Evolutionary conservation across 192 early-diverging fungal genomes (phyloP).

Genomic region (Backusella westeae): DNA sequence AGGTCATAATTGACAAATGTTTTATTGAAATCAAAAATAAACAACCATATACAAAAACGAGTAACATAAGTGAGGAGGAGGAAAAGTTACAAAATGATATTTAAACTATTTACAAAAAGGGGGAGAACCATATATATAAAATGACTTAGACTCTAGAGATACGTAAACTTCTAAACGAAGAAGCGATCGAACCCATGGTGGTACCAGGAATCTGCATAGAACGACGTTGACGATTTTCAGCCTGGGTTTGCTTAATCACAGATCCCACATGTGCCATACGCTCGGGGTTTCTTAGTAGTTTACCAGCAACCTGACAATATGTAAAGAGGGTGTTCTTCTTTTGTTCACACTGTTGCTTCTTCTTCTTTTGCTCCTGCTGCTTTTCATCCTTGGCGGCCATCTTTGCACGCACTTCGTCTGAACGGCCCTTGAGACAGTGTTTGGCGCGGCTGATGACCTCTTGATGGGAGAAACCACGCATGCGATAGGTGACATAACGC

Average conservation of each 20-base stretch:
- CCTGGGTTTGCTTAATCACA: neutral
- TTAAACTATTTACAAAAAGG: neutral
- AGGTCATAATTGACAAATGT: neutral
- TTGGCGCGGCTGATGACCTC: neutral
- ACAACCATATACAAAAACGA: neutral
- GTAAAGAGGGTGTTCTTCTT: neutral
- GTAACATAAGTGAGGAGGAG: neutral
- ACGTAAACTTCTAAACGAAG: neutral
- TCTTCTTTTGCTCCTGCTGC: neutral
- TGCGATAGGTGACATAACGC: neutral
- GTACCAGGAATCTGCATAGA: neutral
- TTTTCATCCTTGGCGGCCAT: neutral
- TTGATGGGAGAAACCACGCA: conserved; percentile 15
- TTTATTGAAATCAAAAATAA: neutral
- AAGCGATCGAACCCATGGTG: neutral
- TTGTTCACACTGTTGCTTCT: neutral
- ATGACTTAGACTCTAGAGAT: neutral
- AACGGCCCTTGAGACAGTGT: neutral
- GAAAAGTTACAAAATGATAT: neutral
- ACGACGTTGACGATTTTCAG: neutral
- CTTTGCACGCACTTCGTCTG: neutral
- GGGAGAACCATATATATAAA: neutral
- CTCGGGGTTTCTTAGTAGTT: neutral
- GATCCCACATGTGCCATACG: conserved; percentile 4
- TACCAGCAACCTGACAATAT: conserved; percentile 6